A percentile compares a stretch with the other conserved stretches of the same genome.
Conservation (phyloP, 768 basidiomycete species). For the Boletus pseudopeckii region DNA sequence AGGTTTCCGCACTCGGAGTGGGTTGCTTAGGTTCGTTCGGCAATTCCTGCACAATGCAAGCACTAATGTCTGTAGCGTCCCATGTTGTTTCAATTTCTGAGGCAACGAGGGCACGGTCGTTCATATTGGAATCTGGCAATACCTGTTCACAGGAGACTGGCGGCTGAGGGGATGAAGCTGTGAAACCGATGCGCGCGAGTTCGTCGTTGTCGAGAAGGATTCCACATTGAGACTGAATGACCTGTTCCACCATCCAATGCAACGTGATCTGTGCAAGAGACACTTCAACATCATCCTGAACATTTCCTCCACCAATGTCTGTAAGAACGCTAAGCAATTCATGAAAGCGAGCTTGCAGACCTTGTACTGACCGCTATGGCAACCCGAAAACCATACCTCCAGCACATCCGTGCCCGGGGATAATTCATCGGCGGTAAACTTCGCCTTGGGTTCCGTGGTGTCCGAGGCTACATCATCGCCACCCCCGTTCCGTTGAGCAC, state of each 20-base stretch:
- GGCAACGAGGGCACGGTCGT: neutral
- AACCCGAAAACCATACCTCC: conserved; percentile 81
- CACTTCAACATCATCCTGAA: conserved; percentile 37
- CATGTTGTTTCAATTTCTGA: neutral
- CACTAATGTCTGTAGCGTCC: neutral
- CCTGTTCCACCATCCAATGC: conserved; percentile 78
- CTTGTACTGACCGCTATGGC: conserved; percentile 57
- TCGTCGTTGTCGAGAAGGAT: conserved; percentile 53
- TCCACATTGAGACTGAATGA: conserved; percentile 53
- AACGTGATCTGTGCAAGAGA: conserved; percentile 60
- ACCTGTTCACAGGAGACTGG: neutral
- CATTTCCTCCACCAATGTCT: conserved; percentile 73
- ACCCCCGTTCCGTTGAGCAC: neutral
- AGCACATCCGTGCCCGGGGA: conserved; percentile 45
- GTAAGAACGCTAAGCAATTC: neutral
- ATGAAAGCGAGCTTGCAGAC: neutral
- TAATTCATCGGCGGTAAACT: neutral
- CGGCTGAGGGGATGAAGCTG: conserved; percentile 1
- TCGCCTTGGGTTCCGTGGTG: neutral
- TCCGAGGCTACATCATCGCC: neutral
- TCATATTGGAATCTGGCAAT: neutral
- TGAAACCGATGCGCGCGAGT: conserved; percentile 44
- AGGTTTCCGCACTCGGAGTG: neutral
- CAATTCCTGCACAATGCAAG: neutral
- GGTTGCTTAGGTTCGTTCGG: neutral